These are phyloP conservation scores for Rhizopogon rudus DNA, from an alignment of 768 basidiomycete species.

Conservation along the genomic window DNA sequence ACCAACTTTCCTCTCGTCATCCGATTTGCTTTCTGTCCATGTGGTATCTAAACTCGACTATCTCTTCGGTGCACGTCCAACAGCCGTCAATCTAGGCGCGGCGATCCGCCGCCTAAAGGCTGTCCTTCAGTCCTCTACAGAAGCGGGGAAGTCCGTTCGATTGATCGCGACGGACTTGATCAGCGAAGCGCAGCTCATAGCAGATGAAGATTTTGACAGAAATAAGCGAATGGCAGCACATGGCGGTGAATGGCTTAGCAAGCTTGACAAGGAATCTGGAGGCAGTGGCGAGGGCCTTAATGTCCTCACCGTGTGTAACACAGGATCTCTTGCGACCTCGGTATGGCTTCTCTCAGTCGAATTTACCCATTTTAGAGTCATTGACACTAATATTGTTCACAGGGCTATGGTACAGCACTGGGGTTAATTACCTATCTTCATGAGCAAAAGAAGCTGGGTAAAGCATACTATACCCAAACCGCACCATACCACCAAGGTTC, in stretches of 20 bases:
- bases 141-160: constrained; percentile 37
- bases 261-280: constrained; percentile 38
- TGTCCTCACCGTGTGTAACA: constrained; percentile 93
- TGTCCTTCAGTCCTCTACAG: constrained; percentile 34
- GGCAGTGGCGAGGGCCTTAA: constrained; percentile 51
- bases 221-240: constrained; percentile 81
- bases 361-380: not conserved
- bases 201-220: constrained; percentile 81
- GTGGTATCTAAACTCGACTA: constrained; percentile 59
- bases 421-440: constrained; percentile 90
- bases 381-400: not conserved
- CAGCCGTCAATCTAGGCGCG: constrained; percentile 91
- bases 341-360: constrained; percentile 36
- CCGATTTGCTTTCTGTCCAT: constrained; percentile 46
- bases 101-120: constrained; percentile 70
- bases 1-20: constrained; percentile 54
- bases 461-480: constrained; percentile 91
- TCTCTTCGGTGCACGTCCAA: constrained; percentile 87
- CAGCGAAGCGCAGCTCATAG: constrained; percentile 67
- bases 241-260: constrained; percentile 83
- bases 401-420: constrained; percentile 96
- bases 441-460: constrained; percentile 68
- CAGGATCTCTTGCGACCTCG: constrained; percentile 93
- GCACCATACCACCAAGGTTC: constrained; percentile 94
- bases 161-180: constrained; percentile 57